Percentiles rank a stretch among this genome's conserved stretches.
Conservation (phyloP, 768 basidiomycete species). For the Mycena chlorophos region DNA sequence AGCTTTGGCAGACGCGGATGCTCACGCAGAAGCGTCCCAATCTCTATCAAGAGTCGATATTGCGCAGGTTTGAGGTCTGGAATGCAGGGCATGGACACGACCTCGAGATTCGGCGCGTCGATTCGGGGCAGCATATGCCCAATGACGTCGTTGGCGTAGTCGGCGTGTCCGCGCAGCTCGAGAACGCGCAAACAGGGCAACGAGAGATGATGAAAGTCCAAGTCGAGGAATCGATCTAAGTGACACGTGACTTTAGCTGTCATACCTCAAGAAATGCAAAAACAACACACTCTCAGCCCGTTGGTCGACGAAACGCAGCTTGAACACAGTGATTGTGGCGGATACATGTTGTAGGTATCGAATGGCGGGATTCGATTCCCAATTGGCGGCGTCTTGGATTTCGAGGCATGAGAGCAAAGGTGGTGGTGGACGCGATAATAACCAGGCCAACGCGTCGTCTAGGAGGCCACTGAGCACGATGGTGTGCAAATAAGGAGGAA, state of each 20-base stretch:
- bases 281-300: constrained; percentile 12
- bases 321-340: constrained; percentile 1
- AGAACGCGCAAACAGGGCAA: not conserved
- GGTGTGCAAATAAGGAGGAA: constrained; percentile 14
- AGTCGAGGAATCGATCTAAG: not conserved
- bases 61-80: not conserved
- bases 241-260: no score
- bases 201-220: not conserved
- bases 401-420: constrained; percentile 8
- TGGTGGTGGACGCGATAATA: constrained; percentile 11
- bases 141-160: not conserved
- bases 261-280: not conserved
- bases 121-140: not conserved
- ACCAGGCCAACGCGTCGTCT: constrained; percentile 14
- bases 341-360: constrained; percentile 7
- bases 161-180: not conserved
- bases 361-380: constrained; percentile 10
- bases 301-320: constrained; percentile 12
- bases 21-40: not conserved
- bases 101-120: not conserved
- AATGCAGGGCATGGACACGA: not conserved
- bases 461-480: constrained; percentile 15
- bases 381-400: constrained; percentile 7
- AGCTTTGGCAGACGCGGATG: not conserved
- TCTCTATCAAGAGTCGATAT: not conserved